Evolutionary conservation across 2,329 filamentous ascomycete species (phyloP), one percentile per base, ranked within the genome.

Genomic region (Colletotrichum phormii): DNA sequence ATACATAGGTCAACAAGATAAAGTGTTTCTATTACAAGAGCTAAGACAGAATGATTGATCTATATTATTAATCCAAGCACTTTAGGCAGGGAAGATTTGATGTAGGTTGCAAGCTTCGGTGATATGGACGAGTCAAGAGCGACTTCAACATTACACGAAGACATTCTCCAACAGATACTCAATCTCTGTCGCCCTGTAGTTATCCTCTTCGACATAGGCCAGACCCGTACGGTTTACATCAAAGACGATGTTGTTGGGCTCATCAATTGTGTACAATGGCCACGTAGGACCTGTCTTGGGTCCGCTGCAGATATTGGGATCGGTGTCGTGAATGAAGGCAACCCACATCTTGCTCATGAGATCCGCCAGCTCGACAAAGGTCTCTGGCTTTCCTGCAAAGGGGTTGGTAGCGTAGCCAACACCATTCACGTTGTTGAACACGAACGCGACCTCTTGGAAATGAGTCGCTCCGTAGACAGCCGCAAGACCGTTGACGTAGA

Each of bases 281-380:
- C 86, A 89, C 18, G 78, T 29, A 8, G 49, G 71, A 31, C 58
- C 64, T 13, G 26, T 57, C 2, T 13, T 11, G 15, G 24, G 33
- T 9, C 22, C 24, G 24, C 57, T 26, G 37, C 51, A 51, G 26
- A 42, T 9, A 67, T 85, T 87, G 22, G 87, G 87, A 76, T 87
- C 80, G 22, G 83, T 77, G 55, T 80, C 81, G 64, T 84, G 80
- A 55, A 88, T 82, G 74, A 89, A 89, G 3, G 81, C 82, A 29
- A 85, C 83, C 88, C 88, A 89, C 82, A 86, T 86, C 64, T 81
- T 80, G 57, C 82, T 83, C 85, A 89, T 89, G 75, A 85, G 77
- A 53, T 83, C 79, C 12, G 86, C 84, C 24, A 89, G 79, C 72
- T 78, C 75, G 3, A 80, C 64, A 65, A 83, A 87, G 1, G 81